Evolutionary conservation across 2,329 filamentous ascomycete species (phyloP), one percentile per base, ranked within the genome.

Genomic region (Ceratocystis eucalypticola): DNA sequence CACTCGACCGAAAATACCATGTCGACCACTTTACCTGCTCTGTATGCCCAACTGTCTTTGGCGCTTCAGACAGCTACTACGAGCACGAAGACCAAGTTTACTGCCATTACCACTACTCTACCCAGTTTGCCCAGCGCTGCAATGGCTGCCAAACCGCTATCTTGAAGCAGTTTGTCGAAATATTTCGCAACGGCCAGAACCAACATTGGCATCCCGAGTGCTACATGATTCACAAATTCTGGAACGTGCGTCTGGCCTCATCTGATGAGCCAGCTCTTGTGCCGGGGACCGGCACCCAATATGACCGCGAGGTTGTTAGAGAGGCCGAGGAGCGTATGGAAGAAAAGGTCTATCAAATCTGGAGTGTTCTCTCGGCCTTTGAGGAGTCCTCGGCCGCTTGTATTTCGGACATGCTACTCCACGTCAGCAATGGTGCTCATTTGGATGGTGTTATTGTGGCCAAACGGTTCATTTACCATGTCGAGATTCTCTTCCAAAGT

Each of bases 181-280:
- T 99, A 69, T 99, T 92, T 77, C 88, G 94, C 71, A 97, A 97
- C 75, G 93, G 93, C 1, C 89, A 96, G 74, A 96, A 97, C 74
- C 94, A 99, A 73, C 94, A 99, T 75, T 99, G 94, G 94, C 94
- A 99, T 74, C 94, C 94, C 1, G 94, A 99, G 76, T 99, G 94
- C 76, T 99, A 99, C 77, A 99, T 99, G 94, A 99, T 99, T 69
- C 94, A 99, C 78, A 99, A 99, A 73, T 99, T 97, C 76, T 99
- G 94, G 94, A 99, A 97, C 74, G 94, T 99, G 68, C 87, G 94
- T 64, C 80, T 99, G 46, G 46, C 67, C 7, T 57, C 64, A 37
- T 59, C 67, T 2, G 67, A 68, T 55, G 67, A 68, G 25, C 67
- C 67, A 25, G 61, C 50, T 25, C 64, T 48, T 48, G 28, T 37